A percentile compares a stretch with the other conserved stretches of the same genome.
These are phyloP conservation scores for Penicillium crustosum DNA, from an alignment of 2,329 filamentous ascomycete genomes.

Conservation along the genomic window DNA sequence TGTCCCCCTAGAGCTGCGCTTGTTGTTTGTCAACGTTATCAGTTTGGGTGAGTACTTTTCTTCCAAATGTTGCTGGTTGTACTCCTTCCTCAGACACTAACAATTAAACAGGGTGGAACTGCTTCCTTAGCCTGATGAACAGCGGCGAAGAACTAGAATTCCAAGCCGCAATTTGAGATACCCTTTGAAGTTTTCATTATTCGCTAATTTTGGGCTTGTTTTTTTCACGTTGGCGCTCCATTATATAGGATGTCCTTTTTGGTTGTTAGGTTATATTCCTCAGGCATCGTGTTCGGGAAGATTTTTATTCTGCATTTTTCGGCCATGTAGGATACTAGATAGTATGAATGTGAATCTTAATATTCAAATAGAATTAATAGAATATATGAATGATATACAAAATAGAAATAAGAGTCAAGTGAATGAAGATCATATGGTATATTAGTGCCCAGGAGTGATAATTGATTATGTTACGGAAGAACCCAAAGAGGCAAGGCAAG, in stretches of 20 bases:
- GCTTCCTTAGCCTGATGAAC: constrained; percentile 58
- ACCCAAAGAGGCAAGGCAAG: constrained; percentile 28
- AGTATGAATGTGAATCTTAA: not conserved
- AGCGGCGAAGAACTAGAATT: constrained; percentile 40
- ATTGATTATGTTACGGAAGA: constrained; percentile 21
- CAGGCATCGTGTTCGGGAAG: not conserved
- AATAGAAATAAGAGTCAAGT: not conserved
- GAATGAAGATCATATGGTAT: not conserved
- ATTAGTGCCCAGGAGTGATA: constrained; percentile 4
- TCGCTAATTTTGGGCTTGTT: constrained; percentile 7
- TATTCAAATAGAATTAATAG: not conserved
- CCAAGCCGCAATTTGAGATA: constrained; percentile 35
- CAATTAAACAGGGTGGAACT: constrained; percentile 54
- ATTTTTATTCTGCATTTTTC: constrained; percentile 2
- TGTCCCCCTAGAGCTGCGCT: constrained; percentile 76
- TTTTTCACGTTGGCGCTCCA: constrained; percentile 9
- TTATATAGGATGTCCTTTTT: constrained; percentile 6
- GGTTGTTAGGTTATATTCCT: constrained; percentile 3
- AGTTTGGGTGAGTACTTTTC: constrained; percentile 57
- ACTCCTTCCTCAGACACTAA: constrained; percentile 4
- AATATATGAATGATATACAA: not conserved
- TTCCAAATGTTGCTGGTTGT: not conserved
- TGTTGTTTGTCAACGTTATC: constrained; percentile 83
- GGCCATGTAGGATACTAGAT: not conserved
- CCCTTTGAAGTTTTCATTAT: constrained; percentile 20